phyloP scores from a whole-genome alignment of 768 basidiomycete genomes.

The Suillus subaureus region DNA sequence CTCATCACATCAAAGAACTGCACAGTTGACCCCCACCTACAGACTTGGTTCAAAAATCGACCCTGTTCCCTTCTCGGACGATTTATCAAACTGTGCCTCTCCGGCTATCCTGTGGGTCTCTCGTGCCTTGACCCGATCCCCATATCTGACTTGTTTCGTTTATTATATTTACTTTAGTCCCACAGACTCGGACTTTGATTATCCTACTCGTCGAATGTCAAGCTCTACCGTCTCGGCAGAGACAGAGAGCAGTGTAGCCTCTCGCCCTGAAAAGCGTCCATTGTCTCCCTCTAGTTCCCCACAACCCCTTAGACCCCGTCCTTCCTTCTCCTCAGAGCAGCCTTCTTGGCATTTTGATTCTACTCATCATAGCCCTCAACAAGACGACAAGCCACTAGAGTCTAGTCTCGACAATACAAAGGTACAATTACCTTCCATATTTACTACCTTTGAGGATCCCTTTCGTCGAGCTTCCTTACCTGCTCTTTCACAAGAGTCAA shows the following conservation, averaged over 20 bases:
- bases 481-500: conserved; percentile 43
- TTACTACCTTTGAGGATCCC: conserved; percentile 66
- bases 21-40: conserved; percentile 10
- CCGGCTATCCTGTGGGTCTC: conserved; percentile 49
- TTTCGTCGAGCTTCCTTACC: conserved; percentile 65
- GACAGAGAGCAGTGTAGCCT: conserved; percentile 60
- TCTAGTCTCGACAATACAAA: conserved; percentile 47
- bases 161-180: conserved; percentile 31
- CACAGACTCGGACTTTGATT: conserved; percentile 53
- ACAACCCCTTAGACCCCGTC: conserved; percentile 51
- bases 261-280: conserved; percentile 61
- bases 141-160: conserved; percentile 16
- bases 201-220: conserved; percentile 71
- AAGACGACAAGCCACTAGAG: conserved; percentile 45
- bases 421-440: conserved; percentile 76
- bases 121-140: conserved; percentile 16
- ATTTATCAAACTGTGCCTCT: conserved; percentile 49
- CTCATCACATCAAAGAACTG: not conserved
- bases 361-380: conserved; percentile 16
- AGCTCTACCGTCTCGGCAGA: conserved; percentile 71
- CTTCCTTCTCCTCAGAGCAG: conserved; percentile 31
- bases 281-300: conserved; percentile 54
- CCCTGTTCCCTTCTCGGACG: conserved; percentile 42
- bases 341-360: conserved; percentile 30
- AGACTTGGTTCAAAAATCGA: conserved; percentile 46